Percentiles rank a stretch among this genome's conserved stretches.
phyloP scores from a whole-genome alignment of 148 eudicot species.

The Vaccinium corymbosum region DNA sequence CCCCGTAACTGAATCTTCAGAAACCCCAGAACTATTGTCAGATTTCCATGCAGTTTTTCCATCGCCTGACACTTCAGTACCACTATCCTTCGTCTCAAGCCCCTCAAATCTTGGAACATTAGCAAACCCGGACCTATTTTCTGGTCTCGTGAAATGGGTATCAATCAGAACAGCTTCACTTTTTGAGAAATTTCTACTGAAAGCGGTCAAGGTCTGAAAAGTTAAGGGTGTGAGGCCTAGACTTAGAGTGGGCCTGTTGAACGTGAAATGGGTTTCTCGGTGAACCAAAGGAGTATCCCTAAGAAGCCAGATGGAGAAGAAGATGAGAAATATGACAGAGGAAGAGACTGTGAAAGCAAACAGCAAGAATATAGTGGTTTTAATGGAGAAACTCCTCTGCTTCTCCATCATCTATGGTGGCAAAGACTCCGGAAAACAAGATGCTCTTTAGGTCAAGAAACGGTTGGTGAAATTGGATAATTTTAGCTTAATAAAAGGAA shows the following conservation, averaged over 20 bases:
- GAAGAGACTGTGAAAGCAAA: slow-evolving; percentile 51
- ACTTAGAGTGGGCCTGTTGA: slow-evolving; percentile 32
- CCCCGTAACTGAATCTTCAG: slow-evolving; percentile 7
- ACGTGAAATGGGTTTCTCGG: slow-evolving; percentile 36
- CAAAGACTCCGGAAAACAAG: not conserved
- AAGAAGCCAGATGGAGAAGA: slow-evolving; percentile 49
- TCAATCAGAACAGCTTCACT: slow-evolving; percentile 20
- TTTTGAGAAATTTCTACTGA: slow-evolving; percentile 25
- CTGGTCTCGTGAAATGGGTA: slow-evolving; percentile 33
- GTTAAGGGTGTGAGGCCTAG: slow-evolving; percentile 27
- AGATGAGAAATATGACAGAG: slow-evolving; percentile 39
- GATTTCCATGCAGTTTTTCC: slow-evolving; percentile 9
- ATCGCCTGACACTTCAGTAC: slow-evolving; percentile 12
- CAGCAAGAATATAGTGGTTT: slow-evolving; percentile 44
- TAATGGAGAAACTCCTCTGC: slow-evolving; percentile 53
- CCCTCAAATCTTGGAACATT: slow-evolving; percentile 15
- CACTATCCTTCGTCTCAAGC: slow-evolving; percentile 10
- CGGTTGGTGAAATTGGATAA: slow-evolving; percentile 11
- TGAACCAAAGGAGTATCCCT: slow-evolving; percentile 32
- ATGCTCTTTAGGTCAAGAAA: not conserved
- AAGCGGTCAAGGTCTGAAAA: slow-evolving; percentile 28
- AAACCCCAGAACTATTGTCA: slow-evolving; percentile 29
- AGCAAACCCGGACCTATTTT: slow-evolving; percentile 24
- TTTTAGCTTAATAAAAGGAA: too few relatives aligned
- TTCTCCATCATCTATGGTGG: slow-evolving; percentile 63